These are phyloP conservation scores for Fusarium torulosum DNA, from an alignment of 2,329 filamentous ascomycete genomes.

Conservation along the genomic window DNA sequence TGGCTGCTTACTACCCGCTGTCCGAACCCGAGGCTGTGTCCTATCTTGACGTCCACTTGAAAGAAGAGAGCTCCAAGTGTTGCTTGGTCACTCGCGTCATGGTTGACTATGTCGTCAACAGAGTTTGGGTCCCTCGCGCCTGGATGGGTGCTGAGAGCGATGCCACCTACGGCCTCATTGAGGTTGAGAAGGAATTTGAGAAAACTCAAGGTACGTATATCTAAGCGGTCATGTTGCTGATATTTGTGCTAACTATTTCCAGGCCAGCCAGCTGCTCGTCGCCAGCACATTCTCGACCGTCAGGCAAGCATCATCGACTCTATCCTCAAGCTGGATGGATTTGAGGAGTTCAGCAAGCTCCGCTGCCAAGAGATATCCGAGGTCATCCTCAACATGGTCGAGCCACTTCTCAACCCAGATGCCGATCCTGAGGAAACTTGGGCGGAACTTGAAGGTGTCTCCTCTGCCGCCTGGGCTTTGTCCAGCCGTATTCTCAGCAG, in stretches of 20 bases:
- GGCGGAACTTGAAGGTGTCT: constrained; percentile 58
- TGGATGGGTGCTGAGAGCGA: constrained; percentile 56
- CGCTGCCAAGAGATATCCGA: constrained; percentile 60
- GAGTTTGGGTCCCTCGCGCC: constrained; percentile 56
- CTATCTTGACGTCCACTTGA: constrained; percentile 58
- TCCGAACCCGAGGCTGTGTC: constrained; percentile 55
- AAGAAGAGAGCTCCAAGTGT: constrained; percentile 56
- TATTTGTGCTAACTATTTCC: constrained; percentile 21
- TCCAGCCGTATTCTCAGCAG: constrained; percentile 62
- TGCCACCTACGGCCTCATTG: constrained; percentile 52
- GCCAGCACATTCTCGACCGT: constrained; percentile 57
- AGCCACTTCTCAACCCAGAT: constrained; percentile 56
- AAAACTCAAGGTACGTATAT: constrained; percentile 50
- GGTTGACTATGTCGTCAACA: constrained; percentile 58
- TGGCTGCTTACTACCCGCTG: constrained; percentile 56
- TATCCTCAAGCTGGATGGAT: constrained; percentile 54
- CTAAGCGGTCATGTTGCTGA: neutral
- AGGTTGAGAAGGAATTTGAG: constrained; percentile 55
- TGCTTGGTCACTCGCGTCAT: constrained; percentile 59
- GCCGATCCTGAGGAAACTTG: constrained; percentile 54
- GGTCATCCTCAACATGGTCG: constrained; percentile 53
- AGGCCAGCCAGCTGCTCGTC: constrained; percentile 52
- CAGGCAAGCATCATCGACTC: constrained; percentile 54
- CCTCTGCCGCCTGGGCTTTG: constrained; percentile 59
- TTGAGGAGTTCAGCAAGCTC: constrained; percentile 48